Percentiles rank a stretch among this genome's conserved stretches.
phyloP scores from a whole-genome alignment of 495 filamentous ascomycete species.

The Tetracladium setigerum region DNA sequence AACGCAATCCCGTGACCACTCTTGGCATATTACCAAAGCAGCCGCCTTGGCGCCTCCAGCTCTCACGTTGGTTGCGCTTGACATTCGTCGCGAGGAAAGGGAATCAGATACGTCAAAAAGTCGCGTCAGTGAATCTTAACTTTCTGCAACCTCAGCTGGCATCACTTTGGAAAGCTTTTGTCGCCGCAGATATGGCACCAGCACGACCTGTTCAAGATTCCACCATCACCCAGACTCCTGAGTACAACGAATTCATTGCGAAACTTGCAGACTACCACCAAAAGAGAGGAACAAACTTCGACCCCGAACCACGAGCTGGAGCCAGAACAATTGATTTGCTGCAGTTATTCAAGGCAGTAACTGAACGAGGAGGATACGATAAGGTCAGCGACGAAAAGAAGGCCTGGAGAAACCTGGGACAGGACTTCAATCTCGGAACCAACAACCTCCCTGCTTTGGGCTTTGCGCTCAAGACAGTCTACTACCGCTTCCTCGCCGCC shows the following conservation, averaged over 20 bases:
- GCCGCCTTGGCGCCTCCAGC: no score
- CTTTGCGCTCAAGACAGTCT: conserved; percentile 70
- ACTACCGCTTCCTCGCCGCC: conserved; percentile 76
- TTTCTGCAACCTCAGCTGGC: no score
- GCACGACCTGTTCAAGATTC: conserved; percentile 5
- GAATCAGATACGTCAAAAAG: no score
- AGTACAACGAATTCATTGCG: conserved; percentile 64
- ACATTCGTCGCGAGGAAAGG: no score
- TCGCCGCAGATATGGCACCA: conserved; percentile 15
- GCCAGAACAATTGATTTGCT: conserved; percentile 60
- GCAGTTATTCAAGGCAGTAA: conserved; percentile 62
- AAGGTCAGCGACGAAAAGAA: conserved; percentile 71
- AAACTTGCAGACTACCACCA: conserved; percentile 58
- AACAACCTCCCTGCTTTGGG: conserved; percentile 63
- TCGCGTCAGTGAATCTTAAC: no score
- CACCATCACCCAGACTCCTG: conserved; percentile 19
- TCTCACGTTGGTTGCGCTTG: no score
- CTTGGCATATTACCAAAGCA: no score
- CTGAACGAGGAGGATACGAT: conserved; percentile 71
- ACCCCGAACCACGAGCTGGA: conserved; percentile 67
- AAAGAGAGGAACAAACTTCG: conserved; percentile 64
- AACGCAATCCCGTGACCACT: no score
- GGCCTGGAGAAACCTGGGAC: conserved; percentile 66
- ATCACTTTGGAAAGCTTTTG: no score
- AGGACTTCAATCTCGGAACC: conserved; percentile 52